Evolutionary conservation across 192 early-diverging fungal species (phyloP).

Genomic region (Backusella australiensis): DNA sequence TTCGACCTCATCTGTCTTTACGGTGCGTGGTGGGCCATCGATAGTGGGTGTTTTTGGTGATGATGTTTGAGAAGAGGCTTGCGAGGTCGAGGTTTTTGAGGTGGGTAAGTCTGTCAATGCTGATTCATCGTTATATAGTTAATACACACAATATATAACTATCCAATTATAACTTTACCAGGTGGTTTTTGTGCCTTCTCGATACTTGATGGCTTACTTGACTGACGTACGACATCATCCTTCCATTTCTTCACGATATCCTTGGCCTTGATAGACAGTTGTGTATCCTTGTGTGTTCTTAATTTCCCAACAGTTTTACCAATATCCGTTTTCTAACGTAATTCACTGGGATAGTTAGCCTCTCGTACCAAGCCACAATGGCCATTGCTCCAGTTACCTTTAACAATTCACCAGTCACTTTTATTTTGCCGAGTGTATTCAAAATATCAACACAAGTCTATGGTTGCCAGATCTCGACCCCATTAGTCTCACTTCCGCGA

Average conservation of each 20-base stretch:
- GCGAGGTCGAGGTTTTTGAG: constrained; percentile 22
- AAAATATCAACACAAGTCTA: constrained; percentile 33
- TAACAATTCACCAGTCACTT: constrained; percentile 51
- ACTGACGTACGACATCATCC: constrained; percentile 44
- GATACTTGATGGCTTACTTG: background rate
- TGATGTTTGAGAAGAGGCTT: constrained; percentile 38
- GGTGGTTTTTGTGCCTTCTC: background rate
- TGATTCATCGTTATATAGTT: background rate
- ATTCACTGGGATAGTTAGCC: background rate
- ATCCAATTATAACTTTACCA: background rate
- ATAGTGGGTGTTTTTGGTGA: constrained; percentile 32
- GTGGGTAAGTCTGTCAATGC: constrained; percentile 7
- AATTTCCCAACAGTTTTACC: constrained; percentile 77
- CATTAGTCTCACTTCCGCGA: background rate
- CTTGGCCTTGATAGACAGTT: constrained; percentile 61
- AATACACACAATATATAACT: background rate
- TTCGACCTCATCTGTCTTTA: constrained; percentile 56
- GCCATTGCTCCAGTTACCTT: constrained; percentile 40
- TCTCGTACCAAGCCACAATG: background rate
- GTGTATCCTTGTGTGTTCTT: constrained; percentile 57
- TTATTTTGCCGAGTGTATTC: constrained; percentile 43
- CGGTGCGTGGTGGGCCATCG: constrained; percentile 47
- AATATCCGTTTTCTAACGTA: constrained; percentile 67
- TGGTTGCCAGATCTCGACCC: background rate
- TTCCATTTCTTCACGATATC: constrained; percentile 85